Base-by-base conservation (phyloP, 441 rosid species). In the Heliophila coronopifolia region DNA sequence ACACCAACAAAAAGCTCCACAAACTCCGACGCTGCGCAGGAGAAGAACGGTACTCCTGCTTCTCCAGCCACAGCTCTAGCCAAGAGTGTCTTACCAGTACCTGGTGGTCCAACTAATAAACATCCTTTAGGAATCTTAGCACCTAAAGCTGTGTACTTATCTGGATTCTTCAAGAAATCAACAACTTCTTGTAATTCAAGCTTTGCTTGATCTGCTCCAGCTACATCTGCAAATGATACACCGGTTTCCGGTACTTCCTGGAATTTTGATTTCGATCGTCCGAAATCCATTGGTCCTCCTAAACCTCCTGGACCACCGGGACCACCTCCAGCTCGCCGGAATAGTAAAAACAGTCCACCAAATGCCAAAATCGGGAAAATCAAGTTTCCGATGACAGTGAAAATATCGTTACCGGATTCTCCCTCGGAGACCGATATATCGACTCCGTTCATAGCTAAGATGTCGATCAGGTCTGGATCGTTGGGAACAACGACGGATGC, bases 241-340 rank as follows among this genome's bases (percentile, higher is more conserved):
- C 97, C 93, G 3, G 95, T 89, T 56, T 89, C 97, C n/a, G 95
- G 95, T 9, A 89, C 94, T 71, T 89, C 97, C 59, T 85, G 95
- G 67, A 85, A 89, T 54, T 85, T 89, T 2, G 97, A 85, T 62
- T 89, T 86, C 54, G 91, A 89, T 17, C 97, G 54, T 18, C 97
- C 97, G 16, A 86, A 86, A 65, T 89, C 97, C 97, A 89, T 86
- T 0, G 94, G 97, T 17, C 97, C 97, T 1, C 97, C 95, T 1
- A 89, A 69, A 28, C 97, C 97, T 1, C 95, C 97, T 2, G 94
- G 94, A 3, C 97, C 97, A 1, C 95, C 95, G 0, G 93, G 76
- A 9, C 97, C 97, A 1, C 97, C 97, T 54, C 85, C 93, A 15
- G 78, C 77, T 37, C 91, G 80, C 17, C 88, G 84, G 71, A 89